Percentiles rank a stretch among this genome's conserved stretches.
Conservation (phyloP, 2,329 filamentous ascomycete species). For the Trichoderma sp. region DNA sequence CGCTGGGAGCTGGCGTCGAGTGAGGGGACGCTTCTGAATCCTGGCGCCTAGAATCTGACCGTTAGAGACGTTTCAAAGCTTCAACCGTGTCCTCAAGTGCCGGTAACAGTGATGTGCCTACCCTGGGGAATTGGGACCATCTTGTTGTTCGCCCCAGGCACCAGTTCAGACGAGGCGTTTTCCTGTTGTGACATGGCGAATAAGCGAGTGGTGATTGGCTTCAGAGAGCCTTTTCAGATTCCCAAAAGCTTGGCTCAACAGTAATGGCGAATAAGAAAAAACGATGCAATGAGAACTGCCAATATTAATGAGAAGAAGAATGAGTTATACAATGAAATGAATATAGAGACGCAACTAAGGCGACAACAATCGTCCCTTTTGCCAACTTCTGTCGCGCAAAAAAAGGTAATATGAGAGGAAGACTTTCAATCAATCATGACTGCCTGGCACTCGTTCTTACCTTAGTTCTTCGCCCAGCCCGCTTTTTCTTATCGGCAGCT, state of each 20-base stretch:
- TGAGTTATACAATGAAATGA: neutral
- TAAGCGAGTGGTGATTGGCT: neutral
- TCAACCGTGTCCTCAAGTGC: constrained; percentile 15
- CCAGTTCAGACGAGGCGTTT: constrained; percentile 22
- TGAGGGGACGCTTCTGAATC: constrained; percentile 50
- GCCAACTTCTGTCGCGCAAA: neutral
- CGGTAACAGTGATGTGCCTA: constrained; percentile 17
- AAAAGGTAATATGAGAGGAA: neutral
- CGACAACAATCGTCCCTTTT: neutral
- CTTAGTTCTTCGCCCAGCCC: neutral
- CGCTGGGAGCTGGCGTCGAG: constrained; percentile 40
- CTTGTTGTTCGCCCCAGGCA: constrained; percentile 32
- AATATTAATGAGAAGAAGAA: neutral
- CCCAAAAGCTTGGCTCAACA: neutral
- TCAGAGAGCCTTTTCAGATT: neutral
- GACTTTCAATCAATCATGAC: constrained; percentile 12
- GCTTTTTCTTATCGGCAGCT: constrained; percentile 8
- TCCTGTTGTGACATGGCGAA: constrained; percentile 26
- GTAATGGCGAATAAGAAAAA: neutral
- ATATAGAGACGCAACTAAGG: neutral
- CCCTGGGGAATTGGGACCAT: constrained; percentile 37
- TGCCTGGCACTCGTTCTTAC: constrained; percentile 21
- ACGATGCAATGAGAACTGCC: neutral
- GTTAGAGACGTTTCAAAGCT: constrained; percentile 4
- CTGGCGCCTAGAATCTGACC: constrained; percentile 40